Evolutionary conservation across 805 yeast species (phyloP).

Genomic region (Lachancea waltii): DNA sequence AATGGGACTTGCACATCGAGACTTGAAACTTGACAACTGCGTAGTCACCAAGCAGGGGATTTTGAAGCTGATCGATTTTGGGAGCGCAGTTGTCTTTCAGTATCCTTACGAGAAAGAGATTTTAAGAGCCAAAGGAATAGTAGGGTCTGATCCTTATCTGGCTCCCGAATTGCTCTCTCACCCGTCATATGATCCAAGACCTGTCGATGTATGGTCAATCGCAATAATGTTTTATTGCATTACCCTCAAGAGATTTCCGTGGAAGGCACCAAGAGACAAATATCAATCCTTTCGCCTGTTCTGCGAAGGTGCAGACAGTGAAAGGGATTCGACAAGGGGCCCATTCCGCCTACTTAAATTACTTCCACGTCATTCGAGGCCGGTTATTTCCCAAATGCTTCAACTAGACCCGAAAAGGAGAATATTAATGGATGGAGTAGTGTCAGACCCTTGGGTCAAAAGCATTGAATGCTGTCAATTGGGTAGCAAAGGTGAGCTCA

Average conservation of each 20-base stretch:
- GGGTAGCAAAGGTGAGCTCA: conserved; percentile 21
- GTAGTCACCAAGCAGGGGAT: conserved; percentile 72
- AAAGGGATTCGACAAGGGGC: conserved; percentile 47
- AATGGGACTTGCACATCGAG: conserved; percentile 88
- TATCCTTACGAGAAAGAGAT: conserved; percentile 53
- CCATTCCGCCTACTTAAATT: conserved; percentile 66
- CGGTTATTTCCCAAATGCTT: conserved; percentile 59
- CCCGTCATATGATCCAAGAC: conserved; percentile 67
- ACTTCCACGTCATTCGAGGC: conserved; percentile 61
- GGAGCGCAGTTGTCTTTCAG: conserved; percentile 80
- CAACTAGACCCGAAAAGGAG: conserved; percentile 52
- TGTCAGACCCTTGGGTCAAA: conserved; percentile 51
- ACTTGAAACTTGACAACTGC: conserved; percentile 87
- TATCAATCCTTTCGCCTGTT: conserved; percentile 75
- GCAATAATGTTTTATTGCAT: conserved; percentile 91
- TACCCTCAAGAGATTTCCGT: conserved; percentile 82
- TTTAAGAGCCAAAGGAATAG: conserved; percentile 73
- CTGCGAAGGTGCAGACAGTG: conserved; percentile 37
- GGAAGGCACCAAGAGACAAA: conserved; percentile 81
- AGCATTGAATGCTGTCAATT: conserved; percentile 49
- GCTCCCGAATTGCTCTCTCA: conserved; percentile 81
- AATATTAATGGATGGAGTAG: conserved; percentile 49
- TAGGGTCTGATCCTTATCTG: conserved; percentile 92
- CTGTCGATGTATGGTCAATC: conserved; percentile 87
- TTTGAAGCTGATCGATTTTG: conserved; percentile 86